Conservation (phyloP, 192 early-diverging fungal genomes). For the Paraglomus brasilianum region DNA sequence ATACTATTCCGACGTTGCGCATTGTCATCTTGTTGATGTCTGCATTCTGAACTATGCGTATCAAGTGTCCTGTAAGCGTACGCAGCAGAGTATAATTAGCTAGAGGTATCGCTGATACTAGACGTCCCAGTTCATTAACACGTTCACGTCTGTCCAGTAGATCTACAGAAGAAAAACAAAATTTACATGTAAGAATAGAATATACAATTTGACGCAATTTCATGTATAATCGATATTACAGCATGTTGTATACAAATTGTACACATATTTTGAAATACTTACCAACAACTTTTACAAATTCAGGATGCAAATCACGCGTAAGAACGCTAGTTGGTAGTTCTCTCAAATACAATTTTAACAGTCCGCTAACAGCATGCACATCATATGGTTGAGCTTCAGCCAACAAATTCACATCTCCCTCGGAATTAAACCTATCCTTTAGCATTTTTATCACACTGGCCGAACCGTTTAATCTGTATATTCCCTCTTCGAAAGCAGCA, state of each 20-base stretch:
- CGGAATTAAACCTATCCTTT: conserved; percentile 79
- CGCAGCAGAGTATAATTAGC: conserved; percentile 89
- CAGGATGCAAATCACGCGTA: conserved; percentile 79
- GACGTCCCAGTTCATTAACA: conserved; percentile 75
- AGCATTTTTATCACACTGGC: conserved; percentile 68
- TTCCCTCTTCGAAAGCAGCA: conserved; percentile 89
- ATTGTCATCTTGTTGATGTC: conserved; percentile 93
- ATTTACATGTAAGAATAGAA: too few species aligned
- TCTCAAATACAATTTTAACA: conserved; percentile 90
- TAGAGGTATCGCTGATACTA: conserved; percentile 77
- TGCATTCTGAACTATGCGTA: conserved; percentile 80
- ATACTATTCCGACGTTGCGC: conserved; percentile 94
- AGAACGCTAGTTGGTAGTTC: conserved; percentile 87
- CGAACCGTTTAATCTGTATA: conserved; percentile 89
- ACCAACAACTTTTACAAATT: conserved; percentile 83
- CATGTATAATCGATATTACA: too few species aligned
- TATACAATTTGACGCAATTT: too few species aligned
- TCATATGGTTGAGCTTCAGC: conserved; percentile 70
- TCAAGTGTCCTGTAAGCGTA: conserved; percentile 85
- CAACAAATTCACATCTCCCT: conserved; percentile 75
- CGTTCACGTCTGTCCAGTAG: conserved; percentile 76
- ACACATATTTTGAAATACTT: conserved; percentile 12
- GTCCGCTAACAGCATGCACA: conserved; percentile 89
- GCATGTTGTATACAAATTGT: too few species aligned
- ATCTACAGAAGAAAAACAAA: conserved; percentile 57